Conservation (phyloP, 495 filamentous ascomycete genomes). For the Talaromyces proteolyticus region DNA sequence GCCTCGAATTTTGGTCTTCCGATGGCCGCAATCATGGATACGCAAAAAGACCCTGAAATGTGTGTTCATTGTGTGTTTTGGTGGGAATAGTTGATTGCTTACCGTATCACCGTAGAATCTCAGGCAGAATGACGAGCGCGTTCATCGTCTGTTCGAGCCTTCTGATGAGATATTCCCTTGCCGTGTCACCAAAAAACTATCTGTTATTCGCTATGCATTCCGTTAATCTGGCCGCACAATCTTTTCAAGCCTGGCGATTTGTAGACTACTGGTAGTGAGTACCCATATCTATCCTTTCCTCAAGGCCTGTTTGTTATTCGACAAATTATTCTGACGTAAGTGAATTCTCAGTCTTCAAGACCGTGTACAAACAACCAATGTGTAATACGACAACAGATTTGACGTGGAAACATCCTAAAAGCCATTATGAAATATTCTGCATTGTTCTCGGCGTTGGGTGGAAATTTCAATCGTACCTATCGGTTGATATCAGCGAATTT, state of each 20-base stretch:
- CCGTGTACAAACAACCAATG: too few relatives aligned
- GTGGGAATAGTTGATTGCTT: background rate
- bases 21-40: conserved; percentile 89
- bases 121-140: conserved; percentile 86
- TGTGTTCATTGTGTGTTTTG: too few relatives aligned
- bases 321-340: background rate
- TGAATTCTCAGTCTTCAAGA: background rate
- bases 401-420: too few relatives aligned
- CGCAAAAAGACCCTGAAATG: conserved; percentile 93
- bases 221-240: conserved; percentile 76
- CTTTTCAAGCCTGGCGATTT: conserved; percentile 78
- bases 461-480: too few relatives aligned
- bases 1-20: conserved; percentile 98
- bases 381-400: too few relatives aligned
- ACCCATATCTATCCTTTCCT: too few relatives aligned
- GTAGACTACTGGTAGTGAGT: conserved; percentile 60
- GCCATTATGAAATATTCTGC: too few relatives aligned
- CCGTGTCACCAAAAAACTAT: conserved; percentile 88
- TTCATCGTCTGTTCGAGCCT: conserved; percentile 84
- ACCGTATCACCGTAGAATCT: conserved; percentile 58
- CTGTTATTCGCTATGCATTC: conserved; percentile 91
- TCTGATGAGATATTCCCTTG: conserved; percentile 97
- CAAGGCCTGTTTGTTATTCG: background rate
- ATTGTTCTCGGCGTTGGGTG: too few relatives aligned
- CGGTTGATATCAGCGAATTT: too few relatives aligned